phyloP scores from a whole-genome alignment of 2,329 filamentous ascomycete genomes.

The Fusarium concolor region DNA sequence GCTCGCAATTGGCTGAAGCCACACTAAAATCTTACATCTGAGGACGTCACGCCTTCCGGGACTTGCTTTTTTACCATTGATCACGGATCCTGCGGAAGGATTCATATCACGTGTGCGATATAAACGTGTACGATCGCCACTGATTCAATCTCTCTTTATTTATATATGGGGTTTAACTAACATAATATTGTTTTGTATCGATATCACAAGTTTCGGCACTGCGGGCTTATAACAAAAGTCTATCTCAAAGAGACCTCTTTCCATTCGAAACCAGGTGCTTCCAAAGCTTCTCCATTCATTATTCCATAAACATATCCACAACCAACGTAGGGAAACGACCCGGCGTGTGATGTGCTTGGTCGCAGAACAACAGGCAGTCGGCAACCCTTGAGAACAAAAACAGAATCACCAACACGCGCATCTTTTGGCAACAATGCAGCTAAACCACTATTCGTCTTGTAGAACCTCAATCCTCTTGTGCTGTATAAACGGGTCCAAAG shows the following conservation, averaged over 20 bases:
- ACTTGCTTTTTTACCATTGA: not conserved
- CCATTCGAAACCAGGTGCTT: not conserved
- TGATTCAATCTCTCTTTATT: too few relatives aligned
- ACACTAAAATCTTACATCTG: not conserved
- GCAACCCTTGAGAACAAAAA: not conserved
- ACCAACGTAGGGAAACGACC: not conserved
- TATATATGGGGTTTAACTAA: too few relatives aligned
- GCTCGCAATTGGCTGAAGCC: not conserved
- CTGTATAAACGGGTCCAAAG: not conserved
- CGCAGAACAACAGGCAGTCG: not conserved
- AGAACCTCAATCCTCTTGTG: not conserved
- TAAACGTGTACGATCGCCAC: too few relatives aligned
- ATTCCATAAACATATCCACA: not conserved
- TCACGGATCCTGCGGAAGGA: not conserved
- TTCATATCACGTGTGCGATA: too few relatives aligned
- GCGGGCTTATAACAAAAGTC: too few relatives aligned
- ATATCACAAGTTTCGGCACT: too few relatives aligned
- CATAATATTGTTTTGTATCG: too few relatives aligned
- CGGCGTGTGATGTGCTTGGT: fast-evolving
- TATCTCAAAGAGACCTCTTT: not conserved
- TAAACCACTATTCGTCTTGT: not conserved
- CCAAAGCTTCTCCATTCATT: not conserved
- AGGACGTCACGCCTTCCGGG: too few relatives aligned
- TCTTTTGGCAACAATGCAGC: not conserved
- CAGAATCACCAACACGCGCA: fast-evolving